phyloP scores from a whole-genome alignment of 1,284 basidiomycete genomes.

The Caloboletus firmus region DNA sequence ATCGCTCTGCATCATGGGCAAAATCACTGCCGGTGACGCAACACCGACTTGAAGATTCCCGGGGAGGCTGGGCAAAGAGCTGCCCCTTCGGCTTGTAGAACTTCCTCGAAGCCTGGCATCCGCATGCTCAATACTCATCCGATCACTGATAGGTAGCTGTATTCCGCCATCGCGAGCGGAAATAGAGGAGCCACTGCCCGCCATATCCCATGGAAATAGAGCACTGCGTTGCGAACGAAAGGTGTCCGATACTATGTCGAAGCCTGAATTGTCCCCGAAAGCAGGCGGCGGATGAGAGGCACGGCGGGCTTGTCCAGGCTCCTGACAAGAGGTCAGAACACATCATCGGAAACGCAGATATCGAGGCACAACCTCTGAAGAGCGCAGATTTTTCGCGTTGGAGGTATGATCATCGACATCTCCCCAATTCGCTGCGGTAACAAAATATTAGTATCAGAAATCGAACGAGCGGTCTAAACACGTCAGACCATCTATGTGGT shows the following conservation, averaged over 20 bases:
- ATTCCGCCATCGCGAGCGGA: conserved; percentile 39
- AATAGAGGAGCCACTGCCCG: conserved; percentile 62
- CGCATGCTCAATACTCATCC: conserved; percentile 48
- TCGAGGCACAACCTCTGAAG: conserved; percentile 58
- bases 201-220: conserved; percentile 81
- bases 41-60: conserved; percentile 42
- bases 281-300: conserved; percentile 54
- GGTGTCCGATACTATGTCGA: conserved; percentile 42
- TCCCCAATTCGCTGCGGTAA: conserved; percentile 25
- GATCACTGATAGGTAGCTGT: conserved; percentile 44
- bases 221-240: conserved; percentile 63
- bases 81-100: conserved; percentile 51
- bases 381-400: conserved; percentile 41
- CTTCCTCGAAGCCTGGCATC: conserved; percentile 54
- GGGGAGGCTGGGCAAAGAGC: conserved; percentile 51
- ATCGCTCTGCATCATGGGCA: conserved; percentile 43
- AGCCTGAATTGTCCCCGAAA: conserved; percentile 47
- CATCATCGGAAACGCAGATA: background rate
- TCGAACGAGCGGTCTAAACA: background rate
- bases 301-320: conserved; percentile 74
- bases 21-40: conserved; percentile 50
- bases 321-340: conserved; percentile 42
- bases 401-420: conserved; percentile 15
- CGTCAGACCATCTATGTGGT: conserved; percentile 29
- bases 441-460: conserved; percentile 7